Conservation (phyloP, 148 eudicot genomes). For the Dysphania ambrosioides region DNA sequence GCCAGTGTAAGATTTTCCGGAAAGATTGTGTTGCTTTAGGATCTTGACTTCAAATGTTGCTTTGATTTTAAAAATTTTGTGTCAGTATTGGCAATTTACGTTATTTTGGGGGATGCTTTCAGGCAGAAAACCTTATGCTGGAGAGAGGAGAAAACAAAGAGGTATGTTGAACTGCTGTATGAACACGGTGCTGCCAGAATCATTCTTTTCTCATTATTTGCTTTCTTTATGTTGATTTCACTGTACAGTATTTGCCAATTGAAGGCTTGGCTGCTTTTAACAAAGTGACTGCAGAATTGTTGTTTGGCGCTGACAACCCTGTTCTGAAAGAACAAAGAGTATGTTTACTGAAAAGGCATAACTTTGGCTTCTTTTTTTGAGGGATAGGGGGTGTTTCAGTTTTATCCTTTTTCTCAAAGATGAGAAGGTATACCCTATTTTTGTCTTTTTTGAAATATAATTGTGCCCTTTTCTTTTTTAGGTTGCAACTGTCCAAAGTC, state of each 20-base stretch:
- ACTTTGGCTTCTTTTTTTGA: not conserved
- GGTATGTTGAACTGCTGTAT: conserved; percentile 42
- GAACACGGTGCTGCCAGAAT: conserved; percentile 2
- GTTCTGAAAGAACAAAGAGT: conserved; percentile 76
- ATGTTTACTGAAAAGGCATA: conserved; percentile 21
- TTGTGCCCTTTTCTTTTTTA: conserved; percentile 21
- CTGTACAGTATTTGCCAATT: conserved; percentile 82
- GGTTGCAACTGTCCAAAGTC: conserved; percentile 97
- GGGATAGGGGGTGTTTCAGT: not conserved
- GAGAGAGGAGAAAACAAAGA: conserved; percentile 95
- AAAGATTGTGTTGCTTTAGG: not conserved
- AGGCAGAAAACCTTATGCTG: conserved; percentile 91
- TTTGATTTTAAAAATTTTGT: not conserved
- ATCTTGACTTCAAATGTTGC: not conserved
- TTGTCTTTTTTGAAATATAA: conserved; percentile 7
- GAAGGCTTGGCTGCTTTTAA: conserved; percentile 98
- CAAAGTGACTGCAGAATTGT: conserved; percentile 82
- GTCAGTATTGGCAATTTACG: not conserved
- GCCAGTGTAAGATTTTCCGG: not conserved
- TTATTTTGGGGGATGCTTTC: conserved; percentile 10
- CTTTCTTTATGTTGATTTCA: conserved; percentile 19
- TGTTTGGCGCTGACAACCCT: conserved; percentile 86
- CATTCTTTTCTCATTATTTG: conserved; percentile 13
- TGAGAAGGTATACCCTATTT: not conserved
- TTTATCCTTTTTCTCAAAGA: not conserved